Conservation (phyloP, 169 alveolate genomes). For the Babesia divergens region DNA sequence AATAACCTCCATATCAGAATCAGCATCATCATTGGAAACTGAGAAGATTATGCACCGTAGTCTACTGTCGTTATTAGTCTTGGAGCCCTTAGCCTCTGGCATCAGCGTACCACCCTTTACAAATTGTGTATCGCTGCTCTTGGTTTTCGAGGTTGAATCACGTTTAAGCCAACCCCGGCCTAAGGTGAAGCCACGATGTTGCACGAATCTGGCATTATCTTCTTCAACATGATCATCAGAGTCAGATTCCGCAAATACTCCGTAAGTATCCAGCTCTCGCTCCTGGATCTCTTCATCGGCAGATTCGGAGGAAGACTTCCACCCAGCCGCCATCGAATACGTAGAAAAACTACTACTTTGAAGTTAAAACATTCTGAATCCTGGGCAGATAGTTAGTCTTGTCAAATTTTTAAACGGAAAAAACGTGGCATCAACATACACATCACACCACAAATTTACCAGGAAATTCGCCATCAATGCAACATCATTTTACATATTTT, state of each 20-base stretch:
- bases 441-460: too few relatives aligned
- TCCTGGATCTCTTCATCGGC: neutral
- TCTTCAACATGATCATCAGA: slow-evolving; percentile 28
- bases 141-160: neutral
- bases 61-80: neutral
- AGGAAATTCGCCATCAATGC: too few relatives aligned
- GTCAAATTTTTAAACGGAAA: too few relatives aligned
- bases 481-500: too few relatives aligned
- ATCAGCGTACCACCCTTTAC: slow-evolving; percentile 18
- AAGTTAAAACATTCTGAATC: too few relatives aligned
- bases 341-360: too few relatives aligned
- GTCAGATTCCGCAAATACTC: slow-evolving; percentile 40
- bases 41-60: neutral
- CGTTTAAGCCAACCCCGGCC: neutral
- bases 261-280: slow-evolving; percentile 9
- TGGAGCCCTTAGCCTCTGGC: neutral
- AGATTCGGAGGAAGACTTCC: neutral
- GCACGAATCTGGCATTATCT: neutral
- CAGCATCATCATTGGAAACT: neutral
- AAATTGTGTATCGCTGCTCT: neutral
- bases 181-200: neutral
- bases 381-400: too few relatives aligned
- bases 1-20: neutral
- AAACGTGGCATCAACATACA: too few relatives aligned
- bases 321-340: too few relatives aligned